Conservation (phyloP, 371 early-diverging fungal species). For the Dinochytrium kinnereticum region DNA sequence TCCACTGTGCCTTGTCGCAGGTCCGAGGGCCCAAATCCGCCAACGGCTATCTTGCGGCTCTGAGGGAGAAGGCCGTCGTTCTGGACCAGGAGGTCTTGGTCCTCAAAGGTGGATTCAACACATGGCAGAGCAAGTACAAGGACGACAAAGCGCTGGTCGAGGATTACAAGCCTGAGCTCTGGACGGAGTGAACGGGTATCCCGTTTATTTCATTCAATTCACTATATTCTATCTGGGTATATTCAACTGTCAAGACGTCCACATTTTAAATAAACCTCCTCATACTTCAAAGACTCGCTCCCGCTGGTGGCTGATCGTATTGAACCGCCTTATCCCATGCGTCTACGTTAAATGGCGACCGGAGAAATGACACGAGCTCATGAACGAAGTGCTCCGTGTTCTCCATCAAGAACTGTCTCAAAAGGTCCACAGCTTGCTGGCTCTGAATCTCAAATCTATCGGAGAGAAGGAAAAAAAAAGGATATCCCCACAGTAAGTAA, state of each 20-base stretch:
- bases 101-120: slow-evolving; percentile 72
- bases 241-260: neutral
- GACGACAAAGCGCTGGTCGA: slow-evolving; percentile 64
- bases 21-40: slow-evolving; percentile 82
- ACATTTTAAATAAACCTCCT: neutral
- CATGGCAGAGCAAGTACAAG: slow-evolving; percentile 67
- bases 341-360: slow-evolving; percentile 39
- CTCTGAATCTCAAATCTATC: neutral
- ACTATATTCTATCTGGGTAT: neutral
- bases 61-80: slow-evolving; percentile 42
- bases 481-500: neutral
- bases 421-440: slow-evolving; percentile 25
- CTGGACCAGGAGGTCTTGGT: slow-evolving; percentile 61
- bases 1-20: slow-evolving; percentile 88
- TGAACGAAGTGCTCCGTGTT: slow-evolving; percentile 46
- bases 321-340: slow-evolving; percentile 41
- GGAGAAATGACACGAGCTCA: slow-evolving; percentile 42
- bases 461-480: neutral
- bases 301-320: slow-evolving; percentile 14
- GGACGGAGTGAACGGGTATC: slow-evolving; percentile 46
- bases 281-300: neutral
- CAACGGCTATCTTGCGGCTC: slow-evolving; percentile 67
- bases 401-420: slow-evolving; percentile 29
- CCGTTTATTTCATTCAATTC: neutral
- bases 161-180: slow-evolving; percentile 63